A percentile compares a stretch with the other conserved stretches of the same genome.
Evolutionary conservation across 345 rosid species (phyloP).

Genomic region (Eucalyptus cladocalyx): DNA sequence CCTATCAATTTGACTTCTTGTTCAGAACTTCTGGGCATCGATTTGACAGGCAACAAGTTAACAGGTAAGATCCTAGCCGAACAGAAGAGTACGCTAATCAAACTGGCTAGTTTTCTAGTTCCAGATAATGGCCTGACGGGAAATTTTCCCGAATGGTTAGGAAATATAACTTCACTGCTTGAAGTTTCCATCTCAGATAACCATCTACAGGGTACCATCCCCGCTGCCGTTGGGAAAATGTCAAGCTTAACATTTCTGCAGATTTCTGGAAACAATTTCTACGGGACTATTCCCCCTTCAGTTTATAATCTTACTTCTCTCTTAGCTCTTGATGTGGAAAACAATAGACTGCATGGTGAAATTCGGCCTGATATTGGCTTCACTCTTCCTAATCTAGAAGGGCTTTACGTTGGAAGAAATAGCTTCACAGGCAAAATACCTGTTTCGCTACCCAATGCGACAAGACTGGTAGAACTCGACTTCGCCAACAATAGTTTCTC

Average conservation of each 20-base stretch:
- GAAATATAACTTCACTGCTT: background rate
- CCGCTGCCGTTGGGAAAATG: background rate
- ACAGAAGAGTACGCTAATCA: background rate
- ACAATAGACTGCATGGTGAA: background rate
- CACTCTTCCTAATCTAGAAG: background rate
- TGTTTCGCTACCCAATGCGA: background rate
- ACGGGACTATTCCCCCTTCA: background rate
- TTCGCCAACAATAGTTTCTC: background rate
- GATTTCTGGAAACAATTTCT: background rate
- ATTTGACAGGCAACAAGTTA: background rate
- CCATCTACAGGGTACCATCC: background rate
- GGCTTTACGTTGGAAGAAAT: background rate
- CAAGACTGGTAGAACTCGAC: background rate
- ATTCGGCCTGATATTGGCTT: background rate
- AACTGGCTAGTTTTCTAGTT: background rate
- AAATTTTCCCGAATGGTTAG: background rate
- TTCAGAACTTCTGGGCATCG: background rate
- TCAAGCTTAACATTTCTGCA: background rate
- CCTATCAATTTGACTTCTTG: background rate
- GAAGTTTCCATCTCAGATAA: background rate
- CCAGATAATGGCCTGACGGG: background rate
- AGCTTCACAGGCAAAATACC: background rate
- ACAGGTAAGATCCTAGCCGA: background rate
- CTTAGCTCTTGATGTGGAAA: background rate
- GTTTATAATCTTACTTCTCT: slow-evolving; percentile 2